Evolutionary conservation across 2,329 filamentous ascomycete species (phyloP), one percentile per base, ranked within the genome.

Genomic region (Gnomoniopsis sp.): DNA sequence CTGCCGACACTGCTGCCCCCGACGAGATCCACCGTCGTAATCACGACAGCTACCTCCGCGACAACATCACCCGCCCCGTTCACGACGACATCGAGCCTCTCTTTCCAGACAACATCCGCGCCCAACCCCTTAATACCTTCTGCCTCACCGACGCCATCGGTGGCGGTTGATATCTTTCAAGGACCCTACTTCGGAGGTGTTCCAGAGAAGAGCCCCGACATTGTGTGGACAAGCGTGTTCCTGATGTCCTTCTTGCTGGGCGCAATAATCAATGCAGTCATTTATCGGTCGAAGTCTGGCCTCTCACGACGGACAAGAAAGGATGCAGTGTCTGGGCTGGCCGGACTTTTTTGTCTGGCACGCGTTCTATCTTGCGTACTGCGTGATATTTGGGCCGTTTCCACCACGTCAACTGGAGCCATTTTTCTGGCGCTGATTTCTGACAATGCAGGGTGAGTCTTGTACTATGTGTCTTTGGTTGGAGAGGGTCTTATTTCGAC

Each of bases 301-400:
- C 23, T 10, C 46, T 49, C 48, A 12, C 47, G 21, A 8, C 48
- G 30, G 26, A 41, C 48, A 21, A 21, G 19, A 11, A 53, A 53
- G 10, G 55, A 48, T 14, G 51, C 23, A 8, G 21, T 57, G 2
- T 49, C 56, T 15, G 51, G 15, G n/a, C 36, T 58, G 21, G 53
- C 47, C 43, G 49, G 54, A 23, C 47, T 46, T 36, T 58, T 54
- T 43, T 58, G 56, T n/a, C 56, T 58, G 6, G 49, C 51, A 34
- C 47, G 53, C 34, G 56, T 48, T 19, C 15, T 57, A 8, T 33
- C 51, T 6, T 57, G 55, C 17, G 3, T 30, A 26, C 33, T 57
- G 6, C 49, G 55, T n/a, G 17, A 43, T 33, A 22, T 41, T 46
- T 57, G 55, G 55, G 38, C 41, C 19, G 51, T 33, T 43, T 30